Percentiles rank a stretch among this genome's conserved stretches.
These are phyloP conservation scores for Micromonas pusilla DNA, from an alignment of 139 green algal species.

Conservation along the genomic window DNA sequence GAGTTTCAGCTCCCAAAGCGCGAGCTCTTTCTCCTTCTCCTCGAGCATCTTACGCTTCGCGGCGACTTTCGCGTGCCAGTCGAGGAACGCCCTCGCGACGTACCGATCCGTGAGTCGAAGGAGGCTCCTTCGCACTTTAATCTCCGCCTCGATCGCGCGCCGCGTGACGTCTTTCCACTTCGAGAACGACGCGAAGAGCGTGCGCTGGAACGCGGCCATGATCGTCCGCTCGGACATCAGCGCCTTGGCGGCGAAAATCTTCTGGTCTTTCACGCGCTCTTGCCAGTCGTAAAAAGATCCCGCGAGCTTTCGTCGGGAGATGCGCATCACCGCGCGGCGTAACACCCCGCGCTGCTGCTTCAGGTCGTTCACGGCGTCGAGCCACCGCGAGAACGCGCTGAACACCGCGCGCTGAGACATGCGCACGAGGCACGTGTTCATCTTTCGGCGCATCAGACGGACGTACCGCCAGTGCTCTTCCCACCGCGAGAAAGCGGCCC, in stretches of 20 bases:
- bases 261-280: neutral
- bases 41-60: neutral
- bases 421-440: neutral
- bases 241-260: neutral
- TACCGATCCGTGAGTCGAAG: no score
- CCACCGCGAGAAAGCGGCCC: no score
- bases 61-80: neutral
- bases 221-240: neutral
- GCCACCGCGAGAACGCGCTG: neutral
- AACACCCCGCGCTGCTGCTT: neutral
- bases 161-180: no score
- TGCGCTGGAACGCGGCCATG: neutral
- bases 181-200: neutral
- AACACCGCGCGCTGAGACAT: neutral
- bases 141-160: no score
- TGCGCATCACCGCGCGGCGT: neutral
- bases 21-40: no score
- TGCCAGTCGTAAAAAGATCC: neutral
- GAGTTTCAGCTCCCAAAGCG: neutral
- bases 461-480: neutral
- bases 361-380: neutral
- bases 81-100: no score
- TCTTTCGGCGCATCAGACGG: neutral
- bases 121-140: no score
- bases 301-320: neutral